Percentiles rank a stretch among this genome's conserved stretches.
Evolutionary conservation across 2,329 filamentous ascomycete genomes (phyloP).

Genomic region (Penicillium sp.): DNA sequence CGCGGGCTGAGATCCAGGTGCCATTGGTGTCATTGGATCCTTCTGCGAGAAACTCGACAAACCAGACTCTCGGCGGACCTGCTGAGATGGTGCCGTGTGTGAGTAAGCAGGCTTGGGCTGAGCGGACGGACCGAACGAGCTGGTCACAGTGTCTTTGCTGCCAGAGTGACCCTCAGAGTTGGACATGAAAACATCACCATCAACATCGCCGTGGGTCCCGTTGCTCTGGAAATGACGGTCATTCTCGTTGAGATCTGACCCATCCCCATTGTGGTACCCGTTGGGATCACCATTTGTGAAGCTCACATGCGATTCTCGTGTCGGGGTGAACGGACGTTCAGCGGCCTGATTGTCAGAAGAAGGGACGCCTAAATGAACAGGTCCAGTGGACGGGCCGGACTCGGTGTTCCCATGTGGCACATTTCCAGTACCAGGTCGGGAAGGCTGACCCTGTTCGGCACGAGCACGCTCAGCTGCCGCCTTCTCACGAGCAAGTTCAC

Average conservation of each 20-base stretch:
- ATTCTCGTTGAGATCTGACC: conserved; percentile 39
- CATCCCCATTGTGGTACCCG: conserved; percentile 43
- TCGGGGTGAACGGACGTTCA: conserved; percentile 55
- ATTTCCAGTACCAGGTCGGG: conserved; percentile 51
- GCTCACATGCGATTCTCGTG: conserved; percentile 47
- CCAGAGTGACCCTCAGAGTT: conserved; percentile 47
- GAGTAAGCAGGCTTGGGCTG: conserved; percentile 48
- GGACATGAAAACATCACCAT: conserved; percentile 63
- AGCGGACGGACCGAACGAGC: conserved; percentile 51
- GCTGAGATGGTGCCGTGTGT: conserved; percentile 48
- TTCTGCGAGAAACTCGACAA: conserved; percentile 50
- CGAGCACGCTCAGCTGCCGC: conserved; percentile 58
- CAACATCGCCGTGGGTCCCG: conserved; percentile 49
- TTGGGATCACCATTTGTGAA: conserved; percentile 51
- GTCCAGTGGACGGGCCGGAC: conserved; percentile 49
- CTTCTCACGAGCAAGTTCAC: conserved; percentile 68
- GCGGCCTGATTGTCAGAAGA: conserved; percentile 57
- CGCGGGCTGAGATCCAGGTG: conserved; percentile 55
- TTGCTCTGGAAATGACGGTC: conserved; percentile 54
- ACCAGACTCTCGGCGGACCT: conserved; percentile 45
- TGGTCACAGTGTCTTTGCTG: conserved; percentile 44
- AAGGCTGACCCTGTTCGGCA: conserved; percentile 27
- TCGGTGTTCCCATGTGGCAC: conserved; percentile 53
- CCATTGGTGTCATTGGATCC: conserved; percentile 57
- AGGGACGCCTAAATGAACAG: conserved; percentile 62